Conservation (phyloP, 1,284 basidiomycete species). For the Boletus semigastroideus region DNA sequence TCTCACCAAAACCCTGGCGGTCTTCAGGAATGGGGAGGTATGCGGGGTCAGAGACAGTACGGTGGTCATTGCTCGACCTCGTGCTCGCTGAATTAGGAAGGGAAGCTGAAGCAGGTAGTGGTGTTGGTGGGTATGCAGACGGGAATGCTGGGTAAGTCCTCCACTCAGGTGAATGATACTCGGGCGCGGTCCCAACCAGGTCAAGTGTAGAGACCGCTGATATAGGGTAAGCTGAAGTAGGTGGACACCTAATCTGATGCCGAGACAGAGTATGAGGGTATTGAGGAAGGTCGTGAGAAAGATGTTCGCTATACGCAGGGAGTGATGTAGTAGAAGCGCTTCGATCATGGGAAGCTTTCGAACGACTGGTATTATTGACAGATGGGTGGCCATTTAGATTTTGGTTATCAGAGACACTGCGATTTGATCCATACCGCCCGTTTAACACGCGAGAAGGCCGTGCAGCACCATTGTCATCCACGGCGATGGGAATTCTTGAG, state of each 20-base stretch:
- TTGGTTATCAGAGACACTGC: slow-evolving; percentile 22
- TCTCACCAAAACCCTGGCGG: slow-evolving; percentile 56
- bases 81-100: slow-evolving; percentile 17
- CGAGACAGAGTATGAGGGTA: slow-evolving; percentile 27
- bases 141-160: slow-evolving; percentile 51
- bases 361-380: not conserved
- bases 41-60: slow-evolving; percentile 18
- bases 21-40: slow-evolving; percentile 35
- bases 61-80: slow-evolving; percentile 11
- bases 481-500: slow-evolving; percentile 13
- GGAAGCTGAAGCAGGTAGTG: slow-evolving; percentile 28
- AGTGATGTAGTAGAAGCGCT: slow-evolving; percentile 24
- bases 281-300: slow-evolving; percentile 21
- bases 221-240: slow-evolving; percentile 32
- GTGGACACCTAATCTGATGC: slow-evolving; percentile 41
- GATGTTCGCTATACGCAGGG: slow-evolving; percentile 29
- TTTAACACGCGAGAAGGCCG: slow-evolving; percentile 11
- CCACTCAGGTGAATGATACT: slow-evolving; percentile 40
- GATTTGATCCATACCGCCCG: slow-evolving; percentile 12
- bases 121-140: slow-evolving; percentile 53
- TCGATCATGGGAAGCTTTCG: slow-evolving; percentile 7
- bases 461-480: slow-evolving; percentile 3
- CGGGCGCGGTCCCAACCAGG: slow-evolving; percentile 26
- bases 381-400: slow-evolving; percentile 1
- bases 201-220: slow-evolving; percentile 7